Base-by-base conservation (phyloP, 139 green algal species). In the Monoraphidium neglectum region DNA sequence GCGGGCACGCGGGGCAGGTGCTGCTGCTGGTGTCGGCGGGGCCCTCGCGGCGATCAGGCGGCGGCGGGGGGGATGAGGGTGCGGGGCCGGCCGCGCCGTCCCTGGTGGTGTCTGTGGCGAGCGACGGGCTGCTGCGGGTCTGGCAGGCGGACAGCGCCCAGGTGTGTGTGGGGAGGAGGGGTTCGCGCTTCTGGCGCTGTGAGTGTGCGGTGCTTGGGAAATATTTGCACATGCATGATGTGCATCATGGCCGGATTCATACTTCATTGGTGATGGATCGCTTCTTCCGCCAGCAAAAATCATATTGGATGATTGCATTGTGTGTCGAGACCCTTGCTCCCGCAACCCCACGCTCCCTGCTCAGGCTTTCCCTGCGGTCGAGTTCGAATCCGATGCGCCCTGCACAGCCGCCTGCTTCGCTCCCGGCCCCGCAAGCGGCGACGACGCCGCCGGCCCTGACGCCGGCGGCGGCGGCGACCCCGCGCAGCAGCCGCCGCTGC, bases 121-220 rank as follows among this genome's bases (percentile, higher is more conserved):
- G 60, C 18, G 82, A 87, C 51, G 78, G 82, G 23, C n/a, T 80
- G 47, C 69, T 87, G 56, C 68, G 69, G 3, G 51, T 87, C 35
- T 84, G 82, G 77, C 49, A 72, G 28, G 64, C 64, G 30, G 46
- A 35, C 56, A 56, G 60, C 24, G 0, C 49, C 10, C 2, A 64
- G 28, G 56, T 61, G 35, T 32, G 54, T 3, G 54, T 60, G 70
- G 56, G 59, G 57, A 2, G 63, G 18, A 51, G 36, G 28, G 30
- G 24, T 33, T 26, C 16, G 10, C 1, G 43, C 33, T 2, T 32
- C 18, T 5, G 3, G 32, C 46, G 4, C 2, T 46, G 33, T 6
- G 28, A 18, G 33, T 47, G 62, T 23, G 46, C 30, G 62, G 59
- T 32, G 18, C 26, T n/a, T n/a, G n/a, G n/a, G n/a, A 38, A 33